Evolutionary conservation across 2,329 filamentous ascomycete genomes (phyloP), one percentile per base, ranked within the genome.

Genomic region (Microcyclospora tardicrescens): DNA sequence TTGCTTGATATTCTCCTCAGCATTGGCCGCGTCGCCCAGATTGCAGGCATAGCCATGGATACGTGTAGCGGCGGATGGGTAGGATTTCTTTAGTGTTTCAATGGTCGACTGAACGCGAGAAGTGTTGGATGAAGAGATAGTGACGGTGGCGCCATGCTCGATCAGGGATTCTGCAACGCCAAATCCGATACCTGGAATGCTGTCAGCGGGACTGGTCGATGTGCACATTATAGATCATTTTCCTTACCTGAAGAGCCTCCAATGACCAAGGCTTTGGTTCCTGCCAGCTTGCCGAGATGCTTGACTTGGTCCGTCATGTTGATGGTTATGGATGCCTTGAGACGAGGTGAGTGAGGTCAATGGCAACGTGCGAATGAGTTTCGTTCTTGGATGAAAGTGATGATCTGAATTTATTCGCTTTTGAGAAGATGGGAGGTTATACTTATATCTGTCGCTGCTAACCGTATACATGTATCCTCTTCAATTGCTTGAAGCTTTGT

Each of bases 131-230:
- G 72, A 76, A n/a, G 72, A 70, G 50, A 82, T 68, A 34, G 64
- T 68, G 12, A 81, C 70, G n/a, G 53, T 55, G 30, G 70, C 71
- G 28, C 73, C 73, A 41, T 69, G 61, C 38, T 72, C 69, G 32
- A 79, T 53, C 11, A 65, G 61, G 2, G 68, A 71, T 61, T 78
- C 69, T 37, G 77, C 76, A 10, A 77, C 72, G 39, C 61, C 67
- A 45, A 68, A 74, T 27, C 77, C 78, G 31, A 82, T 76, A 37
- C 78, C 78, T 12, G 71, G 6, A 68, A 2, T n/a, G 33, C 12
- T 33, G 38, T 36, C 19, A 24, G 19, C 8, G 19, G 24, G 28
- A 28, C 15, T 29, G 33, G 29, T 39, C 14, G 34, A n/a, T 10
- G 41, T 19, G 29, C 13, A n/a, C 6, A 34, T n/a, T 31, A 19